Conservation (phyloP, 495 filamentous ascomycete genomes). For the Tricharina praecox region DNA sequence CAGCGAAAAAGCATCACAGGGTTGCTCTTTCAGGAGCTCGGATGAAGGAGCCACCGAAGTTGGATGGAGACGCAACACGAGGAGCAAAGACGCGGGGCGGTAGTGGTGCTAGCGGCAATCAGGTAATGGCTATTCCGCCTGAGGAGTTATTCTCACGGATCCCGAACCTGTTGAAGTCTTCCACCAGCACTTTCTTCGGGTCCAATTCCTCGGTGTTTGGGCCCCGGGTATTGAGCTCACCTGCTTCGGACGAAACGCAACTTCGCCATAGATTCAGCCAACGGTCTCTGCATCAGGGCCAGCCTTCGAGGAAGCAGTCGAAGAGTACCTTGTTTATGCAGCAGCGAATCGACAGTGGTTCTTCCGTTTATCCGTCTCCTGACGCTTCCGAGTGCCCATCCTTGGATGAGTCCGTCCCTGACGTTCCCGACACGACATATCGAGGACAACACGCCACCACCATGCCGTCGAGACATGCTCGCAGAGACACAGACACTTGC, state of each 20-base stretch:
- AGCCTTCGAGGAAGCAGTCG: background rate
- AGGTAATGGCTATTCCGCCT: background rate
- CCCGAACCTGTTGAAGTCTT: slow-evolving; percentile 3
- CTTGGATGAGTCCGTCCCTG: slow-evolving; percentile 5
- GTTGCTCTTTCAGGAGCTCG: background rate
- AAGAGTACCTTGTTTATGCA: background rate
- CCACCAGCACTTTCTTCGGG: slow-evolving; percentile 6
- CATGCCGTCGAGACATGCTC: background rate
- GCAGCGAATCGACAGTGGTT: slow-evolving; percentile 12
- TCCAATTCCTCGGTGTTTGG: background rate
- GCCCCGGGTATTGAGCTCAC: background rate
- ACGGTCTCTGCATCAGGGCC: background rate
- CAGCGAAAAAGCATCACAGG: too few species aligned
- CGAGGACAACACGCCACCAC: background rate
- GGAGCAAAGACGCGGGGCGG: background rate
- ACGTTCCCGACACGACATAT: background rate
- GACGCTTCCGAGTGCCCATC: slow-evolving; percentile 18
- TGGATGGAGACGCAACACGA: background rate
- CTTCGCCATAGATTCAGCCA: background rate
- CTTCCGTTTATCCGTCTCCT: slow-evolving; percentile 19
- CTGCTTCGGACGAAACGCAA: background rate
- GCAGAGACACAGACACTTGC: background rate
- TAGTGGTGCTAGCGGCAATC: background rate
- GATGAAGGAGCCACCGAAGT: background rate
- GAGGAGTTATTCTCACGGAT: slow-evolving; percentile 5